Evolutionary conservation across 257 asterid species (phyloP).

Genomic region (Petrea volubilis): DNA sequence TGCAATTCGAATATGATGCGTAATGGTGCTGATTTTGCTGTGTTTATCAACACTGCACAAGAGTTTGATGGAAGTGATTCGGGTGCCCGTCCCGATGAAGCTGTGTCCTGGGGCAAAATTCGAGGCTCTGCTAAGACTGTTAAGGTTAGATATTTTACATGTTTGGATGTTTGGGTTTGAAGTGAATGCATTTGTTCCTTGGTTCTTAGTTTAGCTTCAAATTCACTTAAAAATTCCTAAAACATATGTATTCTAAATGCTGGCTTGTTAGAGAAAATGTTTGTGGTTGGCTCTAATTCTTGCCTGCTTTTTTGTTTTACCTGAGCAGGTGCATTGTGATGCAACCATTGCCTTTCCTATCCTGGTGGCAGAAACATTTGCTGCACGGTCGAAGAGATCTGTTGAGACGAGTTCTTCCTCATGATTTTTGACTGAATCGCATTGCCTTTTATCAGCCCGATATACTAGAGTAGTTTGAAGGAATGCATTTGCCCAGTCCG

Average conservation of each 20-base stretch:
- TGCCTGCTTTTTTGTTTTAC: conserved; percentile 10
- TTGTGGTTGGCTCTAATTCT: background rate
- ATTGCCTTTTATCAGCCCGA: background rate
- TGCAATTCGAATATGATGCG: conserved; percentile 99
- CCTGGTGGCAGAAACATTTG: conserved; percentile 89
- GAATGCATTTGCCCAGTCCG: too few species aligned
- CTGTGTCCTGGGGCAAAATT: conserved; percentile 97
- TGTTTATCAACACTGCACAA: conserved; percentile 87
- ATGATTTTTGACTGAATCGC: background rate
- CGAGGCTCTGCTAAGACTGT: conserved; percentile 90
- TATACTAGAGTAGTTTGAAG: too few species aligned
- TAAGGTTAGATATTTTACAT: conserved; percentile 48
- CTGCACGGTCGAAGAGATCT: conserved; percentile 35
- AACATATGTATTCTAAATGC: background rate
- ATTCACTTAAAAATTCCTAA: background rate
- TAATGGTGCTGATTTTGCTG: conserved; percentile 91
- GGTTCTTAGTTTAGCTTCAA: background rate
- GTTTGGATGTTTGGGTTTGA: background rate
- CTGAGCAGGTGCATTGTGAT: conserved; percentile 81
- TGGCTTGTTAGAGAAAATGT: background rate
- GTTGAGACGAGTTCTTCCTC: conserved; percentile 23
- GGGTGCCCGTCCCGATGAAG: conserved; percentile 97
- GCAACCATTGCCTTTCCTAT: conserved; percentile 93
- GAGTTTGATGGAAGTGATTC: conserved; percentile 98
- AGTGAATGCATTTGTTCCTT: background rate